Base-by-base conservation (phyloP, 1,284 basidiomycete species). In the Ceratobasidium sp. region DNA sequence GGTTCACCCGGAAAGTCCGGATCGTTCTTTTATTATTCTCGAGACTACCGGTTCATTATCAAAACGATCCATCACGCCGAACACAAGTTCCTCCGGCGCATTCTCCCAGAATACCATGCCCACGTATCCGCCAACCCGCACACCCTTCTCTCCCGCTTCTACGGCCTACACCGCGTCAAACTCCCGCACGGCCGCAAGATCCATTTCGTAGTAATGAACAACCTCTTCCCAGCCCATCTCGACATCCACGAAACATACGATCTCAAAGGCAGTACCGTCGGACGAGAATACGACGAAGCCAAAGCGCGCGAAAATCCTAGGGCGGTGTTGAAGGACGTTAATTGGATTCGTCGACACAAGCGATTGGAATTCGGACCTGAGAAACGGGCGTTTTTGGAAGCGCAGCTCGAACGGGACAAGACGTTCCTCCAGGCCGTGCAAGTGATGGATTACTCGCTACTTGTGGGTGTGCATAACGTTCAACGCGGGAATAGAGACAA, bases 141-240 rank as follows among this genome's bases (percentile, higher is more conserved):
- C 80, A 98, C 97, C 0, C 86, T 99, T 3, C 84, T 99, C 2
- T 95, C 93, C 19, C 88, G 97, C 17, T 99, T 99, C 84, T 99
- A 99, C 81, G 97, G 97, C 14, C 86, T 99, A 15, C 97, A 99
- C 80, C 93, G 97, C 71, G 97, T 99, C 78, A 99, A 99, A 84
- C 89, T 99, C 3, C 97, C 97, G 0, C 88, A 90, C 27, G 97
- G 97, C 0, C 87, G 89, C 67, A 99, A 99, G 86, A 99, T 99
- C 74, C 97, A 99, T 83, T 99, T 99, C 82, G 96, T 99, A 74
- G 98, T 99, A 84, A 99, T 99, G 97, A 99, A 99, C 87, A 99
- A 99, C 82, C 88, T 99, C 56, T 99, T 99, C 85, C 97, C 97
- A 0, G 93, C 97, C 0, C 97, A 99, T 84, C 91, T 95, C 79